These are phyloP conservation scores for Fusarium annulatum DNA, from an alignment of 2,329 filamentous ascomycete species.

Conservation along the genomic window DNA sequence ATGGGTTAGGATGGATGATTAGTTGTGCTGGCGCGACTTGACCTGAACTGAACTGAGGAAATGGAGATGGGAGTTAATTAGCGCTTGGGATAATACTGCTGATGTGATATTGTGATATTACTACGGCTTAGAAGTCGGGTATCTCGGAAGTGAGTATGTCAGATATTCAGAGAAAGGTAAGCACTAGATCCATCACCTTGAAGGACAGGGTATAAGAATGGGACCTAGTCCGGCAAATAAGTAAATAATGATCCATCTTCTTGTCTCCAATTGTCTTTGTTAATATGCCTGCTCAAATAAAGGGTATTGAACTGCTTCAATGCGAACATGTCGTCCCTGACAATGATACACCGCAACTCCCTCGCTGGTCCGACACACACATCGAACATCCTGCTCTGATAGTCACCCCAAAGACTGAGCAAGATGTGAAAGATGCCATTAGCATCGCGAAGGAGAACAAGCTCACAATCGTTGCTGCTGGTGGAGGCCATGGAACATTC, in stretches of 20 bases:
- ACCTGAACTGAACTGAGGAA: neutral
- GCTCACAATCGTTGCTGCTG: conserved; percentile 44
- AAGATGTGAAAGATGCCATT: conserved; percentile 46
- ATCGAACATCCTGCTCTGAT: conserved; percentile 44
- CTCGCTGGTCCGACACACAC: conserved; percentile 49
- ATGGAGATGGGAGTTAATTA: neutral
- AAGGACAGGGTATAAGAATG: neutral
- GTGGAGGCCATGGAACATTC: conserved; percentile 47
- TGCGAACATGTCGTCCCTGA: conserved; percentile 3
- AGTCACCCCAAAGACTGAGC: conserved; percentile 43
- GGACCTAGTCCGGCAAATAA: neutral
- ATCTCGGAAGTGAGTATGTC: neutral
- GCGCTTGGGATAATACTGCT: neutral
- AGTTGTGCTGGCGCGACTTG: neutral
- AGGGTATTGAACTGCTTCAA: conserved; percentile 2
- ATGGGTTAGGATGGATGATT: conserved; percentile 8
- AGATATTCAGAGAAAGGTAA: conserved; percentile 5
- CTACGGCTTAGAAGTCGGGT: neutral
- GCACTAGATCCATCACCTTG: conserved; percentile 4
- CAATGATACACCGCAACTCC: neutral
- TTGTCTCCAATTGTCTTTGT: neutral
- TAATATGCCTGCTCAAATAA: conserved; percentile 17
- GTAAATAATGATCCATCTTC: neutral
- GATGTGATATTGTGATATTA: neutral
- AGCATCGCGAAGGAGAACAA: conserved; percentile 43